A percentile compares a stretch with the other conserved stretches of the same genome.
Conservation (phyloP, 108 stramenopile genomes). For the Skeletonema marinoi region DNA sequence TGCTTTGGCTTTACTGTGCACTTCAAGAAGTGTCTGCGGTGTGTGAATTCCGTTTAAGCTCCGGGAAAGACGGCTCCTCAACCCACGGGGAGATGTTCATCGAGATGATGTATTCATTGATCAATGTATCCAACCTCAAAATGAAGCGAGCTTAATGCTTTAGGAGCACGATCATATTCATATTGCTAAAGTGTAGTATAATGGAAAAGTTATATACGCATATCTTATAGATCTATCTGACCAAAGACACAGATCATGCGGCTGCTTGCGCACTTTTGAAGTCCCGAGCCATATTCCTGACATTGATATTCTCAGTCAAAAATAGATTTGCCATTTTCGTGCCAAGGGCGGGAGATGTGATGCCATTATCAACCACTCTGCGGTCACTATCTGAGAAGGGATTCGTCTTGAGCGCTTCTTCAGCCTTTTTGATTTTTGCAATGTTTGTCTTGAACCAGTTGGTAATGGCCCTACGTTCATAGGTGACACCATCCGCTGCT, state of each 20-base stretch:
- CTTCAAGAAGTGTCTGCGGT: too few species aligned
- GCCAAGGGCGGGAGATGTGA: slow-evolving; percentile 22
- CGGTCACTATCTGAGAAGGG: slow-evolving; percentile 12
- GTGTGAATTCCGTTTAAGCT: too few species aligned
- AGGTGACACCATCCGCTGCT: slow-evolving; percentile 80
- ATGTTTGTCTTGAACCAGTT: slow-evolving; percentile 48
- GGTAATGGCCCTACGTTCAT: slow-evolving; percentile 71
- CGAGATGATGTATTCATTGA: too few species aligned
- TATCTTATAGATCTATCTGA: not conserved
- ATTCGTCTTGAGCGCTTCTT: slow-evolving; percentile 10
- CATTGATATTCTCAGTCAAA: slow-evolving; percentile 29
- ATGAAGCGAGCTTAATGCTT: too few species aligned
- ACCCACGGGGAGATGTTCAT: too few species aligned
- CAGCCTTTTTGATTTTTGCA: slow-evolving; percentile 6
- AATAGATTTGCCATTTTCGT: slow-evolving; percentile 17
- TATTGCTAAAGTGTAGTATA: not conserved
- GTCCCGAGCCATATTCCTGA: slow-evolving; percentile 35
- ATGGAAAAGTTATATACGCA: not conserved
- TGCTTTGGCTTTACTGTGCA: too few species aligned
- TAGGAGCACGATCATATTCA: not conserved
- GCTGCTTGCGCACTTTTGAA: not conserved
- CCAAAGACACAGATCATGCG: not conserved
- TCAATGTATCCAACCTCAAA: too few species aligned
- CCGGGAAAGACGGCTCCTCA: too few species aligned
- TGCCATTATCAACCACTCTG: slow-evolving; percentile 11